Base-by-base conservation (phyloP, 371 early-diverging fungal species). In the Lichtheimia ramosa region DNA sequence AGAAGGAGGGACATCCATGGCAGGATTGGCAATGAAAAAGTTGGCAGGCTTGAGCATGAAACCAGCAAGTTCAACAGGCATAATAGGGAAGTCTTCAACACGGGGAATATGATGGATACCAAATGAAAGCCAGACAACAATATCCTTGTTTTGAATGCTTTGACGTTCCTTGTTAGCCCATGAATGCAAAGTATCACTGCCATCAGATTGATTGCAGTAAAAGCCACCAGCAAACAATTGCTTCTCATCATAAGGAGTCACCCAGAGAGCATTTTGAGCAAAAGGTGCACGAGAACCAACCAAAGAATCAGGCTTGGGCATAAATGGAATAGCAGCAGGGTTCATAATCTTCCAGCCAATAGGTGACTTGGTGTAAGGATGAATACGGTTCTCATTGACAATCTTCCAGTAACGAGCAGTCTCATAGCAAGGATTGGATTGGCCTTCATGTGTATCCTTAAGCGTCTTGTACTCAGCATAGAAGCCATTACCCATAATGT, bases 211-310 rank as follows among this genome's bases (percentile, higher is more conserved):
- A 39, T 79, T 79, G 62, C 77, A 76, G 54, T 81, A 81, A 66
- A 79, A 79, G 18, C 82, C 82, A 61, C 79, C 82, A 52, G 82
- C 79, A 58, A 76, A 82, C 69, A 78, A 65, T 54, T 82, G 73
- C 4, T 78, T 40, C 54, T 79, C 79, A 20, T 82, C 48, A 51
- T 82, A 82, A 42, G 75, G 78, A 10, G 82, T 80, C 16, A 81
- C 81, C 82, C 82, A 82, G 16, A 82, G 46, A 21, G 74, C 66
- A 66, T 81, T 74, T 52, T 69, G 71, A 24, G 82, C 77, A 56
- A 80, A 82, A 21, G 74, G 73, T 63, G 82, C 82, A 59, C 82
- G 77, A 39, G 72, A 56, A 51, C 66, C 79, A 10, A 80, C 78
- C 20, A 79, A 63, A 5, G 82, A 82, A 39, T 75, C 79, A 40